Evolutionary conservation across 2,329 filamentous ascomycete species (phyloP).

Genomic region (Aureobasidium mangrovei): DNA sequence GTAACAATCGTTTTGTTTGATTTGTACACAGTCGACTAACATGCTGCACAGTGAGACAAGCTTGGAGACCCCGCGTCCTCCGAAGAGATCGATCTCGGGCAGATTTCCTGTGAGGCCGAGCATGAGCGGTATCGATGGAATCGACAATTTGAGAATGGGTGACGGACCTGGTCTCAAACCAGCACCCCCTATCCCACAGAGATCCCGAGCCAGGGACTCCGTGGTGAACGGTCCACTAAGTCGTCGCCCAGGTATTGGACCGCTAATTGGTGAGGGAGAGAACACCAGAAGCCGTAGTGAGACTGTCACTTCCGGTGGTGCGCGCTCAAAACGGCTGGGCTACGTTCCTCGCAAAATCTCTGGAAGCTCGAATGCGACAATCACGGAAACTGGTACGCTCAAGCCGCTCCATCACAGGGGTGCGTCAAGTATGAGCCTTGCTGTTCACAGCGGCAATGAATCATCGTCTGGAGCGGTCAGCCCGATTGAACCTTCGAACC

Average conservation of each 20-base stretch:
- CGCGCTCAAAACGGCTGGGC: conserved; percentile 51
- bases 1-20: background rate
- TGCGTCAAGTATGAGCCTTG: conserved; percentile 22
- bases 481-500: conserved; percentile 21
- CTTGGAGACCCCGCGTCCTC: conserved; percentile 67
- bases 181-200: conserved; percentile 67
- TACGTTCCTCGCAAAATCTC: conserved; percentile 49
- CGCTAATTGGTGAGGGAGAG: conserved; percentile 59
- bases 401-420: conserved; percentile 25
- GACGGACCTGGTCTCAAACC: conserved; percentile 55
- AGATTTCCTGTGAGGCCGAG: conserved; percentile 60
- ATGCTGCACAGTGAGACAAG: conserved; percentile 54
- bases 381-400: conserved; percentile 23
- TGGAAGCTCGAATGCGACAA: conserved; percentile 26
- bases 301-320: conserved; percentile 43
- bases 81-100: conserved; percentile 45
- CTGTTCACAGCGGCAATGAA: conserved; percentile 22
- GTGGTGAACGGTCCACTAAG: conserved; percentile 24
- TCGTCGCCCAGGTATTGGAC: conserved; percentile 61
- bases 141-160: conserved; percentile 37
- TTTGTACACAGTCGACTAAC: background rate
- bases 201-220: conserved; percentile 64
- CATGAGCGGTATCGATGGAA: conserved; percentile 44
- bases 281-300: conserved; percentile 56
- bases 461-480: conserved; percentile 26